Evolutionary conservation across 805 yeast species (phyloP), one percentile per base, ranked within the genome.

Genomic region (Nakazawaea anatomiae): DNA sequence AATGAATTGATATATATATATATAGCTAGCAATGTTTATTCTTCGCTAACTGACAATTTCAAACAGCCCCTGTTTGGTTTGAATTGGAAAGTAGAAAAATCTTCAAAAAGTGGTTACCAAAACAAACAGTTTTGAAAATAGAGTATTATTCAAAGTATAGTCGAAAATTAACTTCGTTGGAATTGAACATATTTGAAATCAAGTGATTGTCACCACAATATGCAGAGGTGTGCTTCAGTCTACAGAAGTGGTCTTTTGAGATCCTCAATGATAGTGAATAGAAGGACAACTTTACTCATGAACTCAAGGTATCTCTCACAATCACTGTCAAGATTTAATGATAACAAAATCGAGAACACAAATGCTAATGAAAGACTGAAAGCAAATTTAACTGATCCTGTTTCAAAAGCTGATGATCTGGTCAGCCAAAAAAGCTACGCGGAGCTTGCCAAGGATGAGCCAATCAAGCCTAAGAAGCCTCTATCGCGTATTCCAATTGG

Each of bases 401-500:
- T 18, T 18, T 18, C 11, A 12, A 44, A 28, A 27, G 42, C 4
- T 12, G 35, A 34, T 9, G 35, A 32, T 32, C 5, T 30, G 3
- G 41, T 39, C 28, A 46, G 31, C 25, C 10, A 18, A 6, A 7
- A n/a, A 50, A 49, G 40, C 3, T 42, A 49, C 30, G 50, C 45
- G 25, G 52, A 47, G 9, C 42, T 47, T 32, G 42, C 30, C 12
- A 50, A 45, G 27, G 52, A 50, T 9, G 27, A 39, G 9, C 48
- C 52, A 5, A 50, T 50, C 43, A 50, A 50, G 5, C 42, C 54
- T 9, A 68, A 73, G 55, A 82, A 88, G 60, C 96, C 95, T 11
- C 70, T 89, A 52, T 86, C 92, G 55, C 73, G 96, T 63, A 83
- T 87, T 35, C 90, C 94, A 10, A 75, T 89, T 54, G 96, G 96